phyloP scores from a whole-genome alignment of 768 basidiomycete species.

The Psilocybe cyanescens region DNA sequence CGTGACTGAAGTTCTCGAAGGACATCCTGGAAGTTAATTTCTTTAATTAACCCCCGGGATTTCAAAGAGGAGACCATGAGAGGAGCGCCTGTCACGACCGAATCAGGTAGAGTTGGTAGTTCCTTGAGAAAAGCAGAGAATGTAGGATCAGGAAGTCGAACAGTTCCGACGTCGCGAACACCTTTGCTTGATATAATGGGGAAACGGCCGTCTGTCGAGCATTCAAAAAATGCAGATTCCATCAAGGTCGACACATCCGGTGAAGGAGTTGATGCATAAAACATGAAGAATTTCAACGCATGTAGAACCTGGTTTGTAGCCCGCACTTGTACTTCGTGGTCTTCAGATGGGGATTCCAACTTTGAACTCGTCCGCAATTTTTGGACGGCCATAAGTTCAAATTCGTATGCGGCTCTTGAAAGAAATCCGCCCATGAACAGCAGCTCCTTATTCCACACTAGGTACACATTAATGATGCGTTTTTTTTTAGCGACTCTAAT shows the following conservation, averaged over 20 bases:
- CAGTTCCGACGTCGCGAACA: slow-evolving; percentile 62
- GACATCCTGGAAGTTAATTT: slow-evolving; percentile 84
- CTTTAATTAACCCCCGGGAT: slow-evolving; percentile 64
- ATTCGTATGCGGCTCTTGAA: slow-evolving; percentile 81
- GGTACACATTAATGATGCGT: background rate
- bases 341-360: slow-evolving; percentile 29
- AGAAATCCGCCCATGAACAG: slow-evolving; percentile 85
- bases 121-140: slow-evolving; percentile 78
- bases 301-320: slow-evolving; percentile 72
- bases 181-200: slow-evolving; percentile 80
- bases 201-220: slow-evolving; percentile 52
- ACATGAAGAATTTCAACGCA: slow-evolving; percentile 88
- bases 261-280: slow-evolving; percentile 86
- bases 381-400: slow-evolving; percentile 69
- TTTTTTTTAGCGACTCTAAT: background rate
- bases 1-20: slow-evolving; percentile 72
- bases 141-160: slow-evolving; percentile 74
- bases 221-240: slow-evolving; percentile 80
- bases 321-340: slow-evolving; percentile 49
- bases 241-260: slow-evolving; percentile 72
- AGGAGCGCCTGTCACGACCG: slow-evolving; percentile 58
- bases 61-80: slow-evolving; percentile 66
- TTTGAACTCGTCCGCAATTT: slow-evolving; percentile 60
- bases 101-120: slow-evolving; percentile 73
- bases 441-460: slow-evolving; percentile 93